A percentile compares a stretch with the other conserved stretches of the same genome.
These are phyloP conservation scores for Aspergillus sp. DNA, from an alignment of 2,329 filamentous ascomycete species.

Conservation along the genomic window DNA sequence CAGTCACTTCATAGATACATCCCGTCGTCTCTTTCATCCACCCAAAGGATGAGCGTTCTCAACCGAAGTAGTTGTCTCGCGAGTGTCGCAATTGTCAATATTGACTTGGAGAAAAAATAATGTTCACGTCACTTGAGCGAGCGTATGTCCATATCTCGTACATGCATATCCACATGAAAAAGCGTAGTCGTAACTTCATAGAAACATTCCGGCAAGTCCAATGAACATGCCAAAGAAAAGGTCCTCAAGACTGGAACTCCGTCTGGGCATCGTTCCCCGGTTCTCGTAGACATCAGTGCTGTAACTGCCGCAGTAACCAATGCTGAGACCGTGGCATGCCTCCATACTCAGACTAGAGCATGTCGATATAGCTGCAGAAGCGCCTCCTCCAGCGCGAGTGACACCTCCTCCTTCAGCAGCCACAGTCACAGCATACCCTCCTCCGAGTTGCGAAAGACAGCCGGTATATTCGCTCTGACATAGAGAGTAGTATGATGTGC, in stretches of 20 bases:
- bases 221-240: conserved; percentile 45
- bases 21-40: conserved; percentile 6
- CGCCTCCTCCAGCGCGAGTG: conserved; percentile 49
- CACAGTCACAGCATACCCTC: conserved; percentile 55
- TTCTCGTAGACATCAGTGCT: conserved; percentile 28
- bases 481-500: conserved; percentile 56
- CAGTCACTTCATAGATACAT: conserved; percentile 14
- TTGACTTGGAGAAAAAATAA: neutral
- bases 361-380: conserved; percentile 45
- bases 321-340: conserved; percentile 53
- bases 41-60: conserved; percentile 6
- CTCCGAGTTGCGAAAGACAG: conserved; percentile 50
- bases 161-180: conserved; percentile 7
- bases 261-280: conserved; percentile 26
- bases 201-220: conserved; percentile 49
- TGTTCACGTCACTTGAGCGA: conserved; percentile 10
- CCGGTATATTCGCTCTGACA: conserved; percentile 52
- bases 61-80: neutral
- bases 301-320: conserved; percentile 46
- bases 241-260: conserved; percentile 45
- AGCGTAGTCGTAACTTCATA: conserved; percentile 28
- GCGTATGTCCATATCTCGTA: conserved; percentile 2
- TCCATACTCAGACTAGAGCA: conserved; percentile 49
- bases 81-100: neutral
- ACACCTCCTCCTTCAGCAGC: conserved; percentile 52